These are phyloP conservation scores for Prunus mume DNA, from an alignment of 306 rosid genomes.

Conservation along the genomic window DNA sequence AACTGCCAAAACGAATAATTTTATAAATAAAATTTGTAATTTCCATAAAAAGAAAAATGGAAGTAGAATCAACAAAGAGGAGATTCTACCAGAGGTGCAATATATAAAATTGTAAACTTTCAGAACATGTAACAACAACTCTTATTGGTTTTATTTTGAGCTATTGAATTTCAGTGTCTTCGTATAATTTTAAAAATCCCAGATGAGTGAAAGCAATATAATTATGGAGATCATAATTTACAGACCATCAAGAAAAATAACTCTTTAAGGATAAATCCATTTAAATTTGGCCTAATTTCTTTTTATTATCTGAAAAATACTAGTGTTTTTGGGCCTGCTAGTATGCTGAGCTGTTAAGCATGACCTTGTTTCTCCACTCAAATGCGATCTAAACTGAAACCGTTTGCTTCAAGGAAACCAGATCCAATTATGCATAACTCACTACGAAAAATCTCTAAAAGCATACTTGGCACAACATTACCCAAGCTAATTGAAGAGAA, in stretches of 20 bases:
- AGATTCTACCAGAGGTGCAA: background rate
- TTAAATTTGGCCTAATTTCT: background rate
- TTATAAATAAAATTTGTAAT: background rate
- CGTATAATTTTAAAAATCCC: background rate
- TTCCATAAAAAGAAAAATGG: background rate
- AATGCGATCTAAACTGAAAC: background rate
- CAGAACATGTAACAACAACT: background rate
- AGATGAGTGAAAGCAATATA: background rate
- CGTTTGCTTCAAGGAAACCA: background rate
- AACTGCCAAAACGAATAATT: constrained; percentile 41
- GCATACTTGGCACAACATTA: background rate
- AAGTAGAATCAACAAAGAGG: background rate
- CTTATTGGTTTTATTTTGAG: background rate
- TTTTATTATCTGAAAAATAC: background rate
- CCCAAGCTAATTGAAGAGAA: background rate
- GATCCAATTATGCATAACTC: background rate
- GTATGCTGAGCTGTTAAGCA: background rate
- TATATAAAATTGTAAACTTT: background rate
- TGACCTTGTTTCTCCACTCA: background rate
- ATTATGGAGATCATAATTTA: background rate
- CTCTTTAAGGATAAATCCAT: background rate
- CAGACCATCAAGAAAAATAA: background rate
- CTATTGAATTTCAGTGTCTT: background rate
- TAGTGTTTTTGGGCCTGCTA: background rate
- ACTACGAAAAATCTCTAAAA: no score